Evolutionary conservation across 176 grass and related monocot genomes (phyloP).

Genomic region (Oryza rufipogon): DNA sequence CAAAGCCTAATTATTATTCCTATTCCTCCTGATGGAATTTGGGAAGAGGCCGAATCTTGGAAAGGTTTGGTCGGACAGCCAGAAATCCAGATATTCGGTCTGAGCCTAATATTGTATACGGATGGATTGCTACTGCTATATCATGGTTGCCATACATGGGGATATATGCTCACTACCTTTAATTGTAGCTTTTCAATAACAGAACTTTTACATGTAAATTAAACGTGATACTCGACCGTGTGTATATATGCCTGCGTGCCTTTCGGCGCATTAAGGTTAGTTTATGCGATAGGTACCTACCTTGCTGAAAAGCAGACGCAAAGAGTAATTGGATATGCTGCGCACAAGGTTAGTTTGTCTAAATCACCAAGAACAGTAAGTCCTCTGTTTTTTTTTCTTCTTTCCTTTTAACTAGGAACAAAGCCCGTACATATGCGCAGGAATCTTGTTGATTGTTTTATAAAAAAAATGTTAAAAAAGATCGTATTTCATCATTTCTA

Average conservation of each 20-base stretch:
- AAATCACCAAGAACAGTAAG: background rate
- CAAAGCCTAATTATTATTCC: background rate
- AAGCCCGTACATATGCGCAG: too few relatives aligned
- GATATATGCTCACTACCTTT: background rate
- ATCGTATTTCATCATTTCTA: too few relatives aligned
- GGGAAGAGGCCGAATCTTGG: slow-evolving; percentile 24
- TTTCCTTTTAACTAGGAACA: background rate
- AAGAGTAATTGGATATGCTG: background rate
- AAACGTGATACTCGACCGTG: slow-evolving; percentile 31
- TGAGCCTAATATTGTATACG: slow-evolving; percentile 21
- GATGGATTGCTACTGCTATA: background rate
- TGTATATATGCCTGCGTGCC: background rate
- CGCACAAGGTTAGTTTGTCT: background rate
- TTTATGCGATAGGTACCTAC: background rate
- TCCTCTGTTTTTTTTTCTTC: background rate
- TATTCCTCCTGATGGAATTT: background rate
- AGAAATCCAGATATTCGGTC: slow-evolving; percentile 3
- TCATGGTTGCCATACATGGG: background rate
- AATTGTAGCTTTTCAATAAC: background rate
- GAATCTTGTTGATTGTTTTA: too few relatives aligned
- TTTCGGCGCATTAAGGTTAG: background rate
- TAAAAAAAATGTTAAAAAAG: too few relatives aligned
- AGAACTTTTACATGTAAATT: background rate
- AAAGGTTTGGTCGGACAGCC: slow-evolving; percentile 22
- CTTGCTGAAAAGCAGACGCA: background rate